phyloP scores from a whole-genome alignment of 768 basidiomycete species.

The Suillus cothurnatus region DNA sequence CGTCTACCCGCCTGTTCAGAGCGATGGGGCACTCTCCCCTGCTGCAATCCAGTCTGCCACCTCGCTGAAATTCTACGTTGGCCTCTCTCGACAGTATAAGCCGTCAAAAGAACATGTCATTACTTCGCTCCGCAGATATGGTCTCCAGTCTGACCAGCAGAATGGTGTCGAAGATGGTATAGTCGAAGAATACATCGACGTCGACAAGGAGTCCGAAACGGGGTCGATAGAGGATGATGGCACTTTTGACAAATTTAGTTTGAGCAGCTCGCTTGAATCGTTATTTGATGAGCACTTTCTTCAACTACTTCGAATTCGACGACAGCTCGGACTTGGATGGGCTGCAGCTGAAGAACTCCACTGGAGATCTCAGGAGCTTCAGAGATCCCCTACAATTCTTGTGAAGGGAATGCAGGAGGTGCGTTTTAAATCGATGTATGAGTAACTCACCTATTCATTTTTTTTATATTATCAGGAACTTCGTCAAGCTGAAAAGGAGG shows the following conservation, averaged over 20 bases:
- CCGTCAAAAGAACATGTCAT: slow-evolving; percentile 51
- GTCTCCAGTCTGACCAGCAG: slow-evolving; percentile 45
- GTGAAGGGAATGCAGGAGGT: slow-evolving; percentile 37
- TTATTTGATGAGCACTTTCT: slow-evolving; percentile 60
- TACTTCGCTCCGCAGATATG: slow-evolving; percentile 52
- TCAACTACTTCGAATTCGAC: slow-evolving; percentile 52
- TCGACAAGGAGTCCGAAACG: slow-evolving; percentile 14
- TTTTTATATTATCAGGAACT: slow-evolving; percentile 14
- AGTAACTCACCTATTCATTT: not conserved
- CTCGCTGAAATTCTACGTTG: slow-evolving; percentile 58
- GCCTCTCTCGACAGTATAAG: slow-evolving; percentile 62
- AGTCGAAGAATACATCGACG: not conserved
- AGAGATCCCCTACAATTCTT: slow-evolving; percentile 43
- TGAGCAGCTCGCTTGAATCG: slow-evolving; percentile 64
- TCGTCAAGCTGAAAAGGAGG: slow-evolving; percentile 45
- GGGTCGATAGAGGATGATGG: slow-evolving; percentile 37
- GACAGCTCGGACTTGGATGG: slow-evolving; percentile 62
- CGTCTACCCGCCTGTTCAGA: slow-evolving; percentile 52
- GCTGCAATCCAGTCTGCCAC: slow-evolving; percentile 38
- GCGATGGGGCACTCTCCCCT: slow-evolving; percentile 43
- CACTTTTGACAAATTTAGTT: slow-evolving; percentile 60
- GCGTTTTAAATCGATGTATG: slow-evolving; percentile 2
- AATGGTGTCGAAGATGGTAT: slow-evolving; percentile 26
- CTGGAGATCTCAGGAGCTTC: slow-evolving; percentile 46
- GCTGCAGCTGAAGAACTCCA: slow-evolving; percentile 64